These are phyloP conservation scores for Monosporascus sp. DNA, from an alignment of 2,329 filamentous ascomycete genomes.

Conservation along the genomic window DNA sequence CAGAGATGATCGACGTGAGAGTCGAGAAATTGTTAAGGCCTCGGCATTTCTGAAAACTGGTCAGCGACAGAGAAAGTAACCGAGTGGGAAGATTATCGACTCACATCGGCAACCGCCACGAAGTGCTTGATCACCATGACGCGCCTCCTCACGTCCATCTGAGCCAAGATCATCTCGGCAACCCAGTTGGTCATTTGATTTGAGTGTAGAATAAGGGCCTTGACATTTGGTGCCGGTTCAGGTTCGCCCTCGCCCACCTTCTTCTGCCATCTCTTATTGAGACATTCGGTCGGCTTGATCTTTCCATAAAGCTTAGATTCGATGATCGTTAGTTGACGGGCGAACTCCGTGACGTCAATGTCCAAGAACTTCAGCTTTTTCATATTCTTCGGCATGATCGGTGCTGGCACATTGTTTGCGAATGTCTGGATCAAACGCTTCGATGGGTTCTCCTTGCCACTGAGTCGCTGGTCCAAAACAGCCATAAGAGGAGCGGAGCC, in stretches of 20 bases:
- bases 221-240: conserved; percentile 89
- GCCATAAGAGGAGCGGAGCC: conserved; percentile 80
- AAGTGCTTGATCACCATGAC: conserved; percentile 99
- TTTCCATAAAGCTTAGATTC: conserved; percentile 93
- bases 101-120: conserved; percentile 88
- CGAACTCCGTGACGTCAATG: conserved; percentile 93
- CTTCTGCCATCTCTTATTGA: conserved; percentile 99
- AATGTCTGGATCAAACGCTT: conserved; percentile 84
- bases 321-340: conserved; percentile 94
- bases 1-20: conserved; percentile 94
- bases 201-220: conserved; percentile 92
- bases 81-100: conserved; percentile 28
- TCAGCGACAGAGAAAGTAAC: conserved; percentile 13
- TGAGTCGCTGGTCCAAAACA: conserved; percentile 81
- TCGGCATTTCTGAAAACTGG: conserved; percentile 73
- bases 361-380: conserved; percentile 98
- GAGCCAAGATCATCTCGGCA: conserved; percentile 95
- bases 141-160: conserved; percentile 90
- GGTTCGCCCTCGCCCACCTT: conserved; percentile 76
- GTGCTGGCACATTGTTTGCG: conserved; percentile 73
- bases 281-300: conserved; percentile 90
- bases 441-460: conserved; percentile 79
- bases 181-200: conserved; percentile 99
- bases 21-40: conserved; percentile 94
- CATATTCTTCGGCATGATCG: conserved; percentile 98